Conservation (phyloP, 23 red algal genomes). For the Gracilaria caudata region DNA sequence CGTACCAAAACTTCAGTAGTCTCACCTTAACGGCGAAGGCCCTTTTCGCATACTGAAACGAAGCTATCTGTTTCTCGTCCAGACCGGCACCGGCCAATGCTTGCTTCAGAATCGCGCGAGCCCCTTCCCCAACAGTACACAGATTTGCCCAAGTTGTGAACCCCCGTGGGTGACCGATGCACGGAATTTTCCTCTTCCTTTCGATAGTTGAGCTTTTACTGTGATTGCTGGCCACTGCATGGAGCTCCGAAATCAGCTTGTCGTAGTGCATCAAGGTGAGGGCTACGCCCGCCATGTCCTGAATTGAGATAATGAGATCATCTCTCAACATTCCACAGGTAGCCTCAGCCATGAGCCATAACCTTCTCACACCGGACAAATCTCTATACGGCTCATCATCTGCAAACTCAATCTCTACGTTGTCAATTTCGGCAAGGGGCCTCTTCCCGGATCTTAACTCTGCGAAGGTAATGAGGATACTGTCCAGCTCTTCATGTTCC, state of each 20-base stretch:
- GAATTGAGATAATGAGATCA: slow-evolving; percentile 13
- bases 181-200: slow-evolving; percentile 3
- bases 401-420: not conserved
- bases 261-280: slow-evolving; percentile 39
- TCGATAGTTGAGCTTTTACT: not conserved
- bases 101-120: not conserved
- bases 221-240: not conserved
- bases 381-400: slow-evolving; percentile 11
- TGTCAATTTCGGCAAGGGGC: not conserved
- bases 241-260: not conserved
- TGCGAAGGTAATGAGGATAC: not conserved
- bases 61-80: not conserved
- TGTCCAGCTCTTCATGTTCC: not conserved
- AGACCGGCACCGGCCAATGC: not conserved
- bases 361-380: slow-evolving; percentile 4
- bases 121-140: slow-evolving; percentile 8
- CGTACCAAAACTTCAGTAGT: slow-evolving; percentile 39
- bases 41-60: not conserved
- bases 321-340: slow-evolving; percentile 19
- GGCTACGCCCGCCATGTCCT: slow-evolving; percentile 27
- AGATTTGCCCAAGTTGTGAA: not conserved
- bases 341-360: slow-evolving; percentile 30
- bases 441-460: not conserved
- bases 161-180: not conserved
- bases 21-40: not conserved